Base-by-base conservation (phyloP, 2,329 filamentous ascomycete genomes). In the Lasiodiplodia sp. region DNA sequence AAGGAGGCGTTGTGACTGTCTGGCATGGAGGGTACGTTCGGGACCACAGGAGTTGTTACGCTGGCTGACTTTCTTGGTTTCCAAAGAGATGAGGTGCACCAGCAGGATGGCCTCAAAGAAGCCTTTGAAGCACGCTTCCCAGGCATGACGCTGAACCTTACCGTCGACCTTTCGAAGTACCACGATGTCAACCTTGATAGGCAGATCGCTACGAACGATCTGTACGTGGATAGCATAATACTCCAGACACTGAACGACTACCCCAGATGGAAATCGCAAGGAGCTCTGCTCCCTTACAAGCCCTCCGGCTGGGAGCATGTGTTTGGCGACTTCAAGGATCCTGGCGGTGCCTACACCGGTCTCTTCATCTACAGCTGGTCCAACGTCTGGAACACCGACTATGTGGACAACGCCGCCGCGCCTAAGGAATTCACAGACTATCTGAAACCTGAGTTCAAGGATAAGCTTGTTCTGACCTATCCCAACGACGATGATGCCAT, bases 401-500 rank as follows among this genome's bases (percentile, higher is more conserved):
- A 78, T 10, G 73, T 77, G 34, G 72, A 73, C n/a, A 70, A 74
- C 0, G 67, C 78, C 0, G n/a, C 16, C 18, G 31, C 11, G 0
- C 80, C 80, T 0, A 77, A 74, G 3, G 78, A 81, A 8, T 87
- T 79, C 66, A 71, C 76, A 0, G 83, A 86, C 69, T 82, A 80
- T 65, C 73, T 85, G 2, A 78, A 81, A 8, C 85, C 86, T 0
- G 81, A 84, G 68, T 85, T 82, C 76, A 87, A 87, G 76, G 76
- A 84, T 69, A 87, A 85, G 73, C 76, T 88, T 3, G 83, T 83
- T 2, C 73, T 88, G 14, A 87, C 85, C 0, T 87, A 87, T 68
- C 86, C 86, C 12, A 86, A 87, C 69, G 86, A 88, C 52, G 86
- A 88, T 51, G 86, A 88, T 66, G 86, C 86, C 0, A 81, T 88